Conservation (phyloP, 768 basidiomycete species). For the Tylopilus felleus region DNA sequence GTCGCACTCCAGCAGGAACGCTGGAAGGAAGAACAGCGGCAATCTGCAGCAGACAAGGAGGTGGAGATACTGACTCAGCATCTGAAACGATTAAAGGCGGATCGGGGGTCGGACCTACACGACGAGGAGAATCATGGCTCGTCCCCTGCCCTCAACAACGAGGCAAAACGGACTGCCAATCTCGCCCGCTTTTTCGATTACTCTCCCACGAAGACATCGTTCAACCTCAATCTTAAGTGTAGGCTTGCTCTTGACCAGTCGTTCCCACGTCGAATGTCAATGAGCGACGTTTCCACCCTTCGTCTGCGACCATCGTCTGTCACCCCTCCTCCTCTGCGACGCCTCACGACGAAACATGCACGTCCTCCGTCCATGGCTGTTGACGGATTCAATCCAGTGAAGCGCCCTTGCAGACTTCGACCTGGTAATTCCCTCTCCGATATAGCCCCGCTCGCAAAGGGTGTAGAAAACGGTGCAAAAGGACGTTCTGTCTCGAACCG, state of each 20-base stretch:
- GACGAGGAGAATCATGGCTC: conserved; percentile 16
- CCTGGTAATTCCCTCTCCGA: conserved; percentile 17
- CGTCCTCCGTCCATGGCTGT: conserved; percentile 26
- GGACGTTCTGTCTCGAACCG: conserved; percentile 16
- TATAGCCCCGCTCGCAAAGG: conserved; percentile 14
- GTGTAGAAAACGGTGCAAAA: conserved; percentile 16
- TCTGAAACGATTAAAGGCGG: conserved; percentile 30
- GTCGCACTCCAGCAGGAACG: conserved; percentile 42
- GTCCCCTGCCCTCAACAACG: conserved; percentile 18
- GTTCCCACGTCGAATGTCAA: conserved; percentile 34
- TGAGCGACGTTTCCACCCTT: conserved; percentile 35
- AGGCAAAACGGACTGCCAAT: conserved; percentile 34
- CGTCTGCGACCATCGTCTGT: conserved; percentile 31
- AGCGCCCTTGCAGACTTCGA: conserved; percentile 27
- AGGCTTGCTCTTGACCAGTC: conserved; percentile 26
- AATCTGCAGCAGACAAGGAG: conserved; percentile 36
- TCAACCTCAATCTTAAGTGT: conserved; percentile 33
- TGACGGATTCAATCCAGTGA: conserved; percentile 29
- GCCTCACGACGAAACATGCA: conserved; percentile 24
- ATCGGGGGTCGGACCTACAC: conserved; percentile 17
- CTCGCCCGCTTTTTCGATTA: conserved; percentile 37
- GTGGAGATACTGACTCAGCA: conserved; percentile 36
- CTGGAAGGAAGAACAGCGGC: conserved; percentile 50
- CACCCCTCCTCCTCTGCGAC: conserved; percentile 27
- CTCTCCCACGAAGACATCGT: conserved; percentile 34